phyloP scores from a whole-genome alignment of 352 stramenopile species.

The Phytopythium kandeliae region DNA sequence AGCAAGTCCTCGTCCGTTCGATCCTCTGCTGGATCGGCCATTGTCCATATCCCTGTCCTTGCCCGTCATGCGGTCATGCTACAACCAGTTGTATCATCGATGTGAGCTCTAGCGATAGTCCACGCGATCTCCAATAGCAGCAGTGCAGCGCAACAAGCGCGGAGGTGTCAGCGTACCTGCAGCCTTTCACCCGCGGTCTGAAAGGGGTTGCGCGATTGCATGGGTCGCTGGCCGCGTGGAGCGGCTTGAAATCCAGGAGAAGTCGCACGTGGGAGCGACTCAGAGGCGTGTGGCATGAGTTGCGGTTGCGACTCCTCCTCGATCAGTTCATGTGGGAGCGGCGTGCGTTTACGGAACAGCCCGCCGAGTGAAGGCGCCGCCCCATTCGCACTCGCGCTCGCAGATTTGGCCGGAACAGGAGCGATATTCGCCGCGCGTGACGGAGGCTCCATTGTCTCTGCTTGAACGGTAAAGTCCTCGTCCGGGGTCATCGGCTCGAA shows the following conservation, averaged over 20 bases:
- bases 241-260: conserved; percentile 8
- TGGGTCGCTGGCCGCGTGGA: conserved; percentile 12
- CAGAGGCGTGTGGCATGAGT: neutral
- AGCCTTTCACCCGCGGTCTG: conserved; percentile 66
- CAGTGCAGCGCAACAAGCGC: too few relatives aligned
- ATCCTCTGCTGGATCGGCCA: conserved; percentile 17
- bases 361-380: conserved; percentile 16
- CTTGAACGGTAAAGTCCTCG: neutral
- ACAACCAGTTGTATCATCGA: neutral
- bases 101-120: neutral
- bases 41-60: conserved; percentile 30
- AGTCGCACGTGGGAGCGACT: conserved; percentile 15
- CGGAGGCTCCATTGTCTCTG: neutral
- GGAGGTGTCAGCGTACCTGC: conserved; percentile 29
- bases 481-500: conserved; percentile 2
- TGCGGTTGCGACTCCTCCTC: conserved; percentile 4
- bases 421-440: neutral
- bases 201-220: conserved; percentile 40
- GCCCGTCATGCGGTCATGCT: conserved; percentile 44
- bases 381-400: neutral
- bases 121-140: neutral
- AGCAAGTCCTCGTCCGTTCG: conserved; percentile 14
- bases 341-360: conserved; percentile 28
- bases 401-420: neutral
- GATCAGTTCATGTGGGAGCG: conserved; percentile 7